Evolutionary conservation across 2,329 filamentous ascomycete genomes (phyloP).

Genomic region (Exophiala lecanii-corni): DNA sequence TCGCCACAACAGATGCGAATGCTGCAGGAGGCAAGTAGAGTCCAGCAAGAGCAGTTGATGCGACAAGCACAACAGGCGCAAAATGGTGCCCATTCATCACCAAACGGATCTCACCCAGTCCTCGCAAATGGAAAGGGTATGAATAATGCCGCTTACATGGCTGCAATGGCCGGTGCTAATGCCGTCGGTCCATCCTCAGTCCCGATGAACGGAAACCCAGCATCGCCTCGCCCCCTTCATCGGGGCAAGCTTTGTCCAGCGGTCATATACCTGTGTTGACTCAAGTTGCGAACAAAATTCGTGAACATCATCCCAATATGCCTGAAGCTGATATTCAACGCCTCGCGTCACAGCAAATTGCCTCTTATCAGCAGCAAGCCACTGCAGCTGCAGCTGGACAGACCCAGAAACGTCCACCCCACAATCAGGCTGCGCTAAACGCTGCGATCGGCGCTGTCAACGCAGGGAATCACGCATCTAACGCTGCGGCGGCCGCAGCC

Average conservation of each 20-base stretch:
- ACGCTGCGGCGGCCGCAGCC: slow-evolving; percentile 28
- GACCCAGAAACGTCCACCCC: slow-evolving; percentile 27
- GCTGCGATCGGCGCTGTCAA: slow-evolving; percentile 44
- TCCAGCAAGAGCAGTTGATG: slow-evolving; percentile 35
- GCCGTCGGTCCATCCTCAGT: slow-evolving; percentile 42
- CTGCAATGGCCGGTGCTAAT: slow-evolving; percentile 40
- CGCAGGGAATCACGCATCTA: slow-evolving; percentile 37
- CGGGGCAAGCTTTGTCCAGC: slow-evolving; percentile 47
- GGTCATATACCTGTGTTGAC: slow-evolving; percentile 53
- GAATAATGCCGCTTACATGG: slow-evolving; percentile 42
- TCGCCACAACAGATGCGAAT: slow-evolving; percentile 46
- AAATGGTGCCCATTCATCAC: slow-evolving; percentile 42
- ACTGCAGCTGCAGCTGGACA: slow-evolving; percentile 34
- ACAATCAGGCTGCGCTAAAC: slow-evolving; percentile 50
- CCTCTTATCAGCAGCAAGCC: slow-evolving; percentile 38
- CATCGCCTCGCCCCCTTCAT: slow-evolving; percentile 45
- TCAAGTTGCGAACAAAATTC: slow-evolving; percentile 49
- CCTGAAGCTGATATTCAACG: slow-evolving; percentile 51
- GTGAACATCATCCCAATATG: slow-evolving; percentile 48
- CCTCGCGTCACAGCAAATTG: slow-evolving; percentile 49
- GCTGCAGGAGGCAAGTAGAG: slow-evolving; percentile 43
- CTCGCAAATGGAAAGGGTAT: slow-evolving; percentile 36
- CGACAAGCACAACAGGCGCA: slow-evolving; percentile 37
- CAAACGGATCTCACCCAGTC: slow-evolving; percentile 38
- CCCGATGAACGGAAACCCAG: slow-evolving; percentile 37